Evolutionary conservation across 768 basidiomycete species (phyloP), one percentile per base, ranked within the genome.

Genomic region (Kockovaella imperatae): DNA sequence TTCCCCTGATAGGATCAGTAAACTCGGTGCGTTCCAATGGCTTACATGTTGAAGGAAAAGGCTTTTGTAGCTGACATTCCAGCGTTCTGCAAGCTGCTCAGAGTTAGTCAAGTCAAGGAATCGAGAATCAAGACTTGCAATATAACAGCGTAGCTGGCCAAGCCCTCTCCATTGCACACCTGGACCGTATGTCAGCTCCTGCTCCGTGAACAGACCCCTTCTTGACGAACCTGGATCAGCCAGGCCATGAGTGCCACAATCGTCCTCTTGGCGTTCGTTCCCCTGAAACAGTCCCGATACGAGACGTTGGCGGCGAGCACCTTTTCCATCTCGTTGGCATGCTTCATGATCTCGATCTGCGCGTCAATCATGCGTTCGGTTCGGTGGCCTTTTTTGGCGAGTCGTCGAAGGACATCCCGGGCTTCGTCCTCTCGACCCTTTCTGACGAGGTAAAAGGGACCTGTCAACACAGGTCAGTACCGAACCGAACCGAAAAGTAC

Each of bases 201-300:
- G n/a, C n/a, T n/a, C n/a, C n/a, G n/a, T n/a, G n/a, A n/a, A n/a
- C n/a, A n/a, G n/a, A n/a, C n/a, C n/a, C n/a, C n/a, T n/a, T n/a
- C n/a, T n/a, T n/a, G n/a, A n/a, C n/a, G n/a, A n/a, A n/a, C 26
- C 47, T 53, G 52, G 30, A 48, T 48, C 30, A 47, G 20, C 35
- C 43, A 57, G 23, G 47, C 48, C 21, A 53, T 35, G 31, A 43
- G 44, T 11, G 53, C 56, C 32, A 66, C 62, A 35, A 55, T 50
- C 15, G 60, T 66, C 35, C 64, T 52, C 46, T 56, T 50, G 11
- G 40, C 39, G 48, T 66, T 58, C 41, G 49, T 41, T 13, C 60
- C 58, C 32, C 48, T 43, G 56, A 66, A 62, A 32, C 55, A 60
- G 21, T 66, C 45, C 10, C 40, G 14, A 32, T 56, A 64, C 2